Conservation (phyloP, 805 yeast genomes). For the Allodekkera sacchari region DNA sequence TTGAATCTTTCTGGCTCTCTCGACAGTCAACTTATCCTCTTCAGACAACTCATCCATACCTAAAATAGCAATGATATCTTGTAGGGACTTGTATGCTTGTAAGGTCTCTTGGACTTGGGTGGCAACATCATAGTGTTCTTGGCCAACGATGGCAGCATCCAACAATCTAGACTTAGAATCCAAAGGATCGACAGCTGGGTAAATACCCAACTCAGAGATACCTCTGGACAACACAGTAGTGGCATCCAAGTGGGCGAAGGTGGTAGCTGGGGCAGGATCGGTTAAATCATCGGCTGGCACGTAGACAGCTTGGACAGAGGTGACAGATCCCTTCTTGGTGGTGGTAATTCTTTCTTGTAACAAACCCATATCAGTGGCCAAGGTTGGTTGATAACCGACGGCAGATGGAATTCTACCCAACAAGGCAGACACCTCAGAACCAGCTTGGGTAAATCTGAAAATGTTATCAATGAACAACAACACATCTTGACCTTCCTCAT, state of each 20-base stretch:
- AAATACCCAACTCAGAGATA: constrained; percentile 99
- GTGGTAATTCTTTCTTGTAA: constrained; percentile 99
- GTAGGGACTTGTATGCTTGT: constrained; percentile 99
- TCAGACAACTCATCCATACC: constrained; percentile 99
- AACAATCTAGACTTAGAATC: constrained; percentile 98
- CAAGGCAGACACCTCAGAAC: constrained; percentile 99
- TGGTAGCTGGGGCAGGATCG: constrained; percentile 99
- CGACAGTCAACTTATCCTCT: constrained; percentile 97
- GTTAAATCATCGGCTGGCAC: constrained; percentile 99
- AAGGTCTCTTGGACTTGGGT: constrained; percentile 94
- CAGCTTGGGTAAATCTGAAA: constrained; percentile 99
- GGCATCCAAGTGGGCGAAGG: constrained; percentile 99
- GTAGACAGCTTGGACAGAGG: constrained; percentile 99
- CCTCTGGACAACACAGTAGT: constrained; percentile 99
- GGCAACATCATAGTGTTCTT: constrained; percentile 97
- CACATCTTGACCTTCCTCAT: constrained; percentile 99
- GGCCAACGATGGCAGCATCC: constrained; percentile 95
- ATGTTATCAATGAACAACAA: constrained; percentile 98
- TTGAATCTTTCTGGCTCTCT: constrained; percentile 99
- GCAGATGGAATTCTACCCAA: constrained; percentile 99
- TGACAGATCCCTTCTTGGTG: constrained; percentile 99
- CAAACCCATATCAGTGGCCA: constrained; percentile 99
- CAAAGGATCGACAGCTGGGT: constrained; percentile 99
- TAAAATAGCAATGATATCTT: constrained; percentile 99
- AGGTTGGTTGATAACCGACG: constrained; percentile 99